Percentiles rank a stretch among this genome's conserved stretches.
phyloP scores from a whole-genome alignment of 1,284 basidiomycete species.

The Psilocybe mexicana region DNA sequence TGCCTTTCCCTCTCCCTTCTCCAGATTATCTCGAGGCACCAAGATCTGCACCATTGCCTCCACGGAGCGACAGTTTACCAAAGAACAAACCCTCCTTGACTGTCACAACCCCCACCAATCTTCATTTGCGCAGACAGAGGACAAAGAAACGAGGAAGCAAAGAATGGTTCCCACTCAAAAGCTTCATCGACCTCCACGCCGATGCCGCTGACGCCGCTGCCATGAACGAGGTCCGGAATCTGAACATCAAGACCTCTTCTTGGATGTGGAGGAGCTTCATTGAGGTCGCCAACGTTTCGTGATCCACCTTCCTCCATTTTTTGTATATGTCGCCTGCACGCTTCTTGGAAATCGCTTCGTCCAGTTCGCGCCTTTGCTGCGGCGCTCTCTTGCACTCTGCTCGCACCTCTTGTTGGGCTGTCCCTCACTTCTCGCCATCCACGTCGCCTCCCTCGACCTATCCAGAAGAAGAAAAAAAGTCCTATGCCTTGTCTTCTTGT shows the following conservation, averaged over 20 bases:
- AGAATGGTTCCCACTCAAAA: constrained; percentile 46
- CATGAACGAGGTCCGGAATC: neutral
- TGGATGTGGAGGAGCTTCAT: constrained; percentile 66
- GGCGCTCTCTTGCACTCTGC: neutral
- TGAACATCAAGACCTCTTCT: constrained; percentile 2
- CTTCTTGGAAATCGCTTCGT: neutral
- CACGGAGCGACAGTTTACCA: constrained; percentile 1
- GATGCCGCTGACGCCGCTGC: constrained; percentile 41
- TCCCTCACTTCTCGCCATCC: neutral
- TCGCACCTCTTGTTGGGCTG: neutral
- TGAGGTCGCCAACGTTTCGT: constrained; percentile 49
- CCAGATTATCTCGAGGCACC: constrained; percentile 17
- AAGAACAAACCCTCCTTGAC: neutral
- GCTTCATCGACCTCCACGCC: constrained; percentile 60
- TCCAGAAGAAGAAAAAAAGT: too few species aligned
- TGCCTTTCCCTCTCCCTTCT: constrained; percentile 22
- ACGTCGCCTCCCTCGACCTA: too few species aligned
- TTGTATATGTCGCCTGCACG: neutral
- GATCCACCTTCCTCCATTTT: constrained; percentile 2
- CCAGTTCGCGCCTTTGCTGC: neutral
- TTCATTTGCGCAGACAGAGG: constrained; percentile 11
- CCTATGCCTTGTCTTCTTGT: neutral
- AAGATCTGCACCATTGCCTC: constrained; percentile 20
- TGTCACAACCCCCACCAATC: neutral
- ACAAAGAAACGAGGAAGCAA: constrained; percentile 14